A percentile compares a stretch with the other conserved stretches of the same genome.
Evolutionary conservation across 1,139 yeast species (phyloP).

Genomic region (Taiozyma sp.): DNA sequence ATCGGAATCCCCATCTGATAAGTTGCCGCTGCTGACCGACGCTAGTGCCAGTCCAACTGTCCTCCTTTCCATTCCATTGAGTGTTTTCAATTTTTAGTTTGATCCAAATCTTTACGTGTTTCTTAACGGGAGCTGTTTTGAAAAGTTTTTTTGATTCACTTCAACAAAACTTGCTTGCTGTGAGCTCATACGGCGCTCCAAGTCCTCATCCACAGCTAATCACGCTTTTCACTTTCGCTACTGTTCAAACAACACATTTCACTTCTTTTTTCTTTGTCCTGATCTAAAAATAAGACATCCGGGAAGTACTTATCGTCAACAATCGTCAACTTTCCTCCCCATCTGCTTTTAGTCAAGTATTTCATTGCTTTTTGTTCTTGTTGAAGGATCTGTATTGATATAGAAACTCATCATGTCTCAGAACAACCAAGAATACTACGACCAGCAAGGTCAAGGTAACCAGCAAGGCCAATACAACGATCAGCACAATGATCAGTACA

Average conservation of each 20-base stretch:
- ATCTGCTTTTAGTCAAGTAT: neutral
- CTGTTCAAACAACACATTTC: neutral
- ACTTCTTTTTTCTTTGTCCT: neutral
- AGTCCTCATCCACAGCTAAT: neutral
- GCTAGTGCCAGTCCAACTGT: neutral
- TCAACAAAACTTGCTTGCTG: neutral
- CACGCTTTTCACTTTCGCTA: neutral
- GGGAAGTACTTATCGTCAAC: neutral
- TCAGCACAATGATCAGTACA: constrained; percentile 21
- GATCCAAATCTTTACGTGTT: neutral
- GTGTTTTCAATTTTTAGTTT: neutral
- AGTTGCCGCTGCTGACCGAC: neutral
- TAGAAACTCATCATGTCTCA: neutral
- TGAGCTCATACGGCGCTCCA: neutral
- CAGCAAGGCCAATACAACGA: constrained; percentile 25
- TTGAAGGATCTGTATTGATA: neutral
- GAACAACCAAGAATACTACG: constrained; percentile 14
- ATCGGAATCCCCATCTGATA: neutral
- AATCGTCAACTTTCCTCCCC: neutral
- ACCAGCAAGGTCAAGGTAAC: constrained; percentile 34
- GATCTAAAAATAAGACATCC: neutral
- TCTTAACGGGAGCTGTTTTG: neutral
- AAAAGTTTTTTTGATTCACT: neutral
- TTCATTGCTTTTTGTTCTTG: neutral
- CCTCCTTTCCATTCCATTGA: neutral